phyloP scores from a whole-genome alignment of 345 rosid genomes.

The Salix caprea region DNA sequence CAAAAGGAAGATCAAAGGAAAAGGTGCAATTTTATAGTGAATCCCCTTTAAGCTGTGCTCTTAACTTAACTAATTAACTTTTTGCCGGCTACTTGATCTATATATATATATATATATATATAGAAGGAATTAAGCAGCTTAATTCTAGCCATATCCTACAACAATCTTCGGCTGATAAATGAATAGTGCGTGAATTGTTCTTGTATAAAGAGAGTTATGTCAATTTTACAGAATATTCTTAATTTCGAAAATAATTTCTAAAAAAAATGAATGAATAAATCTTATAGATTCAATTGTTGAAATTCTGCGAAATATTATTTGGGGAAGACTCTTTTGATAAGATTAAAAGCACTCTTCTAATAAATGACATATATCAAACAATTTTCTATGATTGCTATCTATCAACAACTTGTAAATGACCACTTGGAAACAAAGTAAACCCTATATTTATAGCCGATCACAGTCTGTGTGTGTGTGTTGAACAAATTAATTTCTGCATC shows the following conservation, averaged over 20 bases:
- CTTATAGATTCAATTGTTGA: neutral
- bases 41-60: neutral
- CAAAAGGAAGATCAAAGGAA: neutral
- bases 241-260: neutral
- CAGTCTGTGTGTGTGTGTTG: neutral
- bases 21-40: neutral
- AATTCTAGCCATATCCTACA: neutral
- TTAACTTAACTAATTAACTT: neutral
- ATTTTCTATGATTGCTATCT: neutral
- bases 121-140: neutral
- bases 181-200: neutral
- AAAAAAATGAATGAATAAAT: neutral
- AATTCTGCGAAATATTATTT: neutral
- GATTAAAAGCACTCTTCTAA: neutral
- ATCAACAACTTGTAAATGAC: neutral
- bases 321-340: neutral
- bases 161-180: neutral
- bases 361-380: neutral
- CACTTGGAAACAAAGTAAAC: neutral
- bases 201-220: too few relatives aligned
- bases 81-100: neutral
- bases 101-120: neutral
- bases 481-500: neutral
- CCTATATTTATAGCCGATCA: neutral
- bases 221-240: too few relatives aligned